These are phyloP conservation scores for Pseudonitzschia multiseries DNA, from an alignment of 108 stramenopile species.

Conservation along the genomic window DNA sequence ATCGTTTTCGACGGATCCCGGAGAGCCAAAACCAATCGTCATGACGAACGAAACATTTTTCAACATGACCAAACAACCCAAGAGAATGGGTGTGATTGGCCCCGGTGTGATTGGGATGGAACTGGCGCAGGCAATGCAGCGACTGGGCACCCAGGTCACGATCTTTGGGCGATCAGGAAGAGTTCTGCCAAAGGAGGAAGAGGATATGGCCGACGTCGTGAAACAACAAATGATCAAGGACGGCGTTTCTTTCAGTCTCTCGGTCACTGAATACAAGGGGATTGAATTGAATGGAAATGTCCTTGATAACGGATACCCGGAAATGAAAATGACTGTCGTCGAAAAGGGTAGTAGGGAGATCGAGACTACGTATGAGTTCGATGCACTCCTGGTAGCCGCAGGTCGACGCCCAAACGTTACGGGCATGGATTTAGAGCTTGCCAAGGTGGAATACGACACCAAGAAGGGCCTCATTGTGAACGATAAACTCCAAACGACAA, in stretches of 20 bases:
- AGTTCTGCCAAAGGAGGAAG: conserved; percentile 77
- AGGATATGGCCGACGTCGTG: conserved; percentile 62
- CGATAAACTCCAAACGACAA: conserved; percentile 78
- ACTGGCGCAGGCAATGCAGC: conserved; percentile 85
- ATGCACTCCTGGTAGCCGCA: conserved; percentile 76
- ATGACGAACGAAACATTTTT: conserved; percentile 91
- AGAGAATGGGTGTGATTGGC: conserved; percentile 76
- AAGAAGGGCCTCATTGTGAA: conserved; percentile 72
- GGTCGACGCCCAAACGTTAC: conserved; percentile 86
- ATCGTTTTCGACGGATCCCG: conserved; percentile 24
- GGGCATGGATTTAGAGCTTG: conserved; percentile 81
- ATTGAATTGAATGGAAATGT: conserved; percentile 52
- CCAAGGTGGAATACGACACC: conserved; percentile 74
- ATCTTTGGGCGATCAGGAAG: conserved; percentile 66
- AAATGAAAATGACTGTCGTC: conserved; percentile 46
- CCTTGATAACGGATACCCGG: conserved; percentile 42
- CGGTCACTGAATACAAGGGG: conserved; percentile 42
- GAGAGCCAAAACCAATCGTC: conserved; percentile 45
- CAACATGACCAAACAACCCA: conserved; percentile 78
- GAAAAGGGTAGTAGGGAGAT: conserved; percentile 39
- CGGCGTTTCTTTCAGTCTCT: conserved; percentile 55
- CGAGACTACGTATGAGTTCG: conserved; percentile 41
- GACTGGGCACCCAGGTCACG: conserved; percentile 78
- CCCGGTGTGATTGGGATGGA: conserved; percentile 91
- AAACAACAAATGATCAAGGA: conserved; percentile 57